Conservation (phyloP, 78 protist species). For the Dictyostelium firmibasis region DNA sequence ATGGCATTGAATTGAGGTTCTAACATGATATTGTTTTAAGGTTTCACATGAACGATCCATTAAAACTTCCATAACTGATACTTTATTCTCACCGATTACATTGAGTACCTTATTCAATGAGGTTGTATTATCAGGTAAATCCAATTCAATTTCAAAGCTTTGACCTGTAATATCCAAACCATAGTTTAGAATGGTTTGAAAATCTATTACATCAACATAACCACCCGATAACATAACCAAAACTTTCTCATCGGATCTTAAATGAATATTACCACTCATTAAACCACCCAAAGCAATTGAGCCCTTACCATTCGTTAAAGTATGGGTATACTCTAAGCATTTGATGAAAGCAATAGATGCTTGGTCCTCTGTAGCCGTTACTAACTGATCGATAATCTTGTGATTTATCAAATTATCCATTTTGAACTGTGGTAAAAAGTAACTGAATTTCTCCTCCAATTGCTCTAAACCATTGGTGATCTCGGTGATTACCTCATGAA, state of each 20-base stretch:
- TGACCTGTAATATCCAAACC: conserved; percentile 79
- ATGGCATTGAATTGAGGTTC: conserved; percentile 56
- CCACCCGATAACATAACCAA: conserved; percentile 72
- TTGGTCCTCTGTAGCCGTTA: conserved; percentile 77
- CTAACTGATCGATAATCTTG: conserved; percentile 62
- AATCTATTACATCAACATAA: conserved; percentile 75
- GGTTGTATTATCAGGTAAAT: conserved; percentile 63
- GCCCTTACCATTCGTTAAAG: conserved; percentile 80
- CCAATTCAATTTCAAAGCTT: conserved; percentile 70
- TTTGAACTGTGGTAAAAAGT: conserved; percentile 31
- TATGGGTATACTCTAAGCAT: conserved; percentile 81
- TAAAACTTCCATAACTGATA: conserved; percentile 59
- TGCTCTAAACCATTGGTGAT: neutral
- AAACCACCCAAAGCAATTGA: conserved; percentile 80
- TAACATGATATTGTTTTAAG: conserved; percentile 47
- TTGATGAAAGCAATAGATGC: conserved; percentile 74
- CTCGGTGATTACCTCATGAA: conserved; percentile 37
- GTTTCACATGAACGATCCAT: conserved; percentile 79
- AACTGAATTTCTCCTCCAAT: neutral
- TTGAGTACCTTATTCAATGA: conserved; percentile 46
- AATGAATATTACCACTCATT: conserved; percentile 49
- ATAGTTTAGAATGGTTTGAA: conserved; percentile 67
- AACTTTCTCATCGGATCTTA: conserved; percentile 42
- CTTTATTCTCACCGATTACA: conserved; percentile 60
- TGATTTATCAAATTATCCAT: conserved; percentile 14